phyloP scores from a whole-genome alignment of 148 eudicot genomes.

The Rheum nobile region DNA sequence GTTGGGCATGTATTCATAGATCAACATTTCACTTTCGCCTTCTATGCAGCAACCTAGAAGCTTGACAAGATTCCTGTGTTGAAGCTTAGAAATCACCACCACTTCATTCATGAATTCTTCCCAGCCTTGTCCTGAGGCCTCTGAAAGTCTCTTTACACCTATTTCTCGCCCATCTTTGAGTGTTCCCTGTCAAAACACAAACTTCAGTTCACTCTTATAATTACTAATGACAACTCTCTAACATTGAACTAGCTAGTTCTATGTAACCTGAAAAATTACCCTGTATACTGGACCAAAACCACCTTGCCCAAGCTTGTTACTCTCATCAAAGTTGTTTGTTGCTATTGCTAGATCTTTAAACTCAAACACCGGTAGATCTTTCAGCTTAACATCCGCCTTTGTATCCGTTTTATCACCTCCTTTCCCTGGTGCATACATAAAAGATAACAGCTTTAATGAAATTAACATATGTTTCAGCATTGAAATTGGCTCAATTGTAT shows the following conservation, averaged over 20 bases:
- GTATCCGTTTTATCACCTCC: not conserved
- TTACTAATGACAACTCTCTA: not conserved
- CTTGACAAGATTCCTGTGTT: constrained; percentile 34
- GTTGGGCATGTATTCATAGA: constrained; percentile 36
- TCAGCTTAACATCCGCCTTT: constrained; percentile 9
- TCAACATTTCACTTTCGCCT: constrained; percentile 25
- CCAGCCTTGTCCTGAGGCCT: constrained; percentile 32
- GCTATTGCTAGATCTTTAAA: constrained; percentile 21
- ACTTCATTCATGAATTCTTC: constrained; percentile 43
- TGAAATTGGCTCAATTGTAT: not conserved
- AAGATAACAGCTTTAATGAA: not conserved
- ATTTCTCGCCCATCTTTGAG: constrained; percentile 26
- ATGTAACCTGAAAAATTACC: constrained; percentile 14
- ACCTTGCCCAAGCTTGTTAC: constrained; percentile 39
- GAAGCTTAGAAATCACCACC: constrained; percentile 30
- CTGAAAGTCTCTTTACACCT: constrained; percentile 36
- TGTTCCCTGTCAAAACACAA: constrained; percentile 15
- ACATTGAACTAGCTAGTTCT: not conserved
- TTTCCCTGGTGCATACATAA: not conserved
- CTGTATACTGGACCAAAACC: constrained; percentile 44
- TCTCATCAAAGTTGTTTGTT: constrained; percentile 24
- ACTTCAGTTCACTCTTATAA: not conserved
- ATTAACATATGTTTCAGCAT: not conserved
- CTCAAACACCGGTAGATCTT: constrained; percentile 24
- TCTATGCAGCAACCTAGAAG: constrained; percentile 28